phyloP scores from a whole-genome alignment of 2,329 filamentous ascomycete genomes.

The Magnaporthales sp. region DNA sequence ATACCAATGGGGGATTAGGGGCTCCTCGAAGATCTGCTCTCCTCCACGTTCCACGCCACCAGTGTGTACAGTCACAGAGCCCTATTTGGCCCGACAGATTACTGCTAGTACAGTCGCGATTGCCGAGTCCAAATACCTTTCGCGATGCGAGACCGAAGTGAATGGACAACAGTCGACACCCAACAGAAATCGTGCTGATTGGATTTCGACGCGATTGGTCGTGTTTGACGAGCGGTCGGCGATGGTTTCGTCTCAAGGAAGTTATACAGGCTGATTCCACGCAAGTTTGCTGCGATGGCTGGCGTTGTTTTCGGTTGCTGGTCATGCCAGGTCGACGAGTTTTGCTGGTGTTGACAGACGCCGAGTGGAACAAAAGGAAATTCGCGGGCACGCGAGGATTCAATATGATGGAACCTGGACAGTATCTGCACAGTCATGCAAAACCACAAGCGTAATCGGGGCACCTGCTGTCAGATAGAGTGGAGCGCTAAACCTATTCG shows the following conservation, averaged over 20 bases:
- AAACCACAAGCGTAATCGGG: not conserved
- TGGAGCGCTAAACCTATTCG: not conserved
- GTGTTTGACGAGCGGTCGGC: not conserved
- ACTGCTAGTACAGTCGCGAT: not conserved
- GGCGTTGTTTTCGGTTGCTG: not conserved
- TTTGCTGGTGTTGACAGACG: not conserved
- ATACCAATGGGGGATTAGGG: not conserved
- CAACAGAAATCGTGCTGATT: not conserved
- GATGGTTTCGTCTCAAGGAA: not conserved
- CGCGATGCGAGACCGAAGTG: not conserved
- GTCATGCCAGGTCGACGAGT: not conserved
- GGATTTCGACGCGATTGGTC: not conserved
- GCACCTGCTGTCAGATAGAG: not conserved
- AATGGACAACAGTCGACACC: not conserved
- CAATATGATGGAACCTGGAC: not conserved
- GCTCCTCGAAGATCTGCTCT: not conserved
- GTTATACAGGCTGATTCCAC: not conserved
- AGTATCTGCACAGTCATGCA: not conserved
- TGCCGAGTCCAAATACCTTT: not conserved
- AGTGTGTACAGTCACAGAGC: not conserved
- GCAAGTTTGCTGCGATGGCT: not conserved
- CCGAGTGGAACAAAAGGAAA: not conserved
- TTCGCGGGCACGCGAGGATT: not conserved
- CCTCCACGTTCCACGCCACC: not conserved
- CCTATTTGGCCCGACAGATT: not conserved